Evolutionary conservation across 2,329 filamentous ascomycete species (phyloP), one percentile per base, ranked within the genome.

Genomic region (Exophiala spinifera): DNA sequence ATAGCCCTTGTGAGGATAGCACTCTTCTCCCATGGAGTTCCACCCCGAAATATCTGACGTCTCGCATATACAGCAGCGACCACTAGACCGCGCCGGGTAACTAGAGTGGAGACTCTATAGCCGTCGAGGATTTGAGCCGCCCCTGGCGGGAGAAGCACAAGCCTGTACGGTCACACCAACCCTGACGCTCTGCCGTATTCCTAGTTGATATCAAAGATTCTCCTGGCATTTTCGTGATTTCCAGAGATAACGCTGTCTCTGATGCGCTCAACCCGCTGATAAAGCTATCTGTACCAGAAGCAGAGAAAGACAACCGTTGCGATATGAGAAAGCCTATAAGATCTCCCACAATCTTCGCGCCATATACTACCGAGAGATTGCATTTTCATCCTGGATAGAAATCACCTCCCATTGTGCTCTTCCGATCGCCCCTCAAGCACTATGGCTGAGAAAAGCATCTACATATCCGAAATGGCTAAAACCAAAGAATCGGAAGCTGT

Each of bases 401-500:
- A 3, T 39, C 10, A 39, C 19, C 11, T 13, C 5, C 4, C 7
- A 39, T 39, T 10, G 4, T 39, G 17, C 17, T 13, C 11, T 15
- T 39, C 5, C 36, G 15, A 15, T 15, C 11, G 2, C 4, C 7
- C n/a, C 17, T 39, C 36, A 10, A 39, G 3, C 14, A 20, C 2
- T 43, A 43, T 43, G 20, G 40, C 14, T 28, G 36, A 37, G 36
- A 17, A 51, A 51, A 37, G 23, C 40, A 8, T 20, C n/a, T n/a
- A 31, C 10, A 42, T 6, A 17, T 42, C 21, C 36, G 19, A 40
- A 20, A 40, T 40, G 25, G 4, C 37, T 17, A 20, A 40, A 23
- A 25, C 28, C 14, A 31, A 46, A 46, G 31, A 46, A 37, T 20
- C 34, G 25, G n/a, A 46, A 21, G 31, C 11, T 11, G 42, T 42